These are phyloP conservation scores for Penicillium sp. DNA, from an alignment of 2,329 filamentous ascomycete genomes.

Conservation along the genomic window DNA sequence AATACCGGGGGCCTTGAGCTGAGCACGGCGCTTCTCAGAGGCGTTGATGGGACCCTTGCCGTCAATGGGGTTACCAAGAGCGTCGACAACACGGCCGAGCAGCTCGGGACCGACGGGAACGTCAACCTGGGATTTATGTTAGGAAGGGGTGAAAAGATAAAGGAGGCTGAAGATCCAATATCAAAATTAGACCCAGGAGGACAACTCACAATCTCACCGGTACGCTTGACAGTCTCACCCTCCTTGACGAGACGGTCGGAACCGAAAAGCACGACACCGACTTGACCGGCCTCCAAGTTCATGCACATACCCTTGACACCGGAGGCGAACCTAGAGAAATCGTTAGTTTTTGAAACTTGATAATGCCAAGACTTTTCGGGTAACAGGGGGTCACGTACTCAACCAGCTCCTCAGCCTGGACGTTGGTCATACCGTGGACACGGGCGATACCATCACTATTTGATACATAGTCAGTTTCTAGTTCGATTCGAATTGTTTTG, in stretches of 20 bases:
- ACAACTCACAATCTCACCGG: conserved; percentile 89
- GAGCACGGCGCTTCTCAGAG: conserved; percentile 89
- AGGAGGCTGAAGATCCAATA: neutral
- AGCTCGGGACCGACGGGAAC: conserved; percentile 90
- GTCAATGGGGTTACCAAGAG: conserved; percentile 98
- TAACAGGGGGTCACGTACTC: conserved; percentile 68
- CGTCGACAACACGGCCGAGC: conserved; percentile 97
- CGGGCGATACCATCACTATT: conserved; percentile 99
- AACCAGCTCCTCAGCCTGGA: conserved; percentile 99
- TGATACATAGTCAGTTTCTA: conserved; percentile 22
- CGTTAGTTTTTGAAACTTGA: conserved; percentile 25
- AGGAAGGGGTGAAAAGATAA: neutral
- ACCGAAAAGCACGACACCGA: conserved; percentile 99
- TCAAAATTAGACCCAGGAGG: neutral
- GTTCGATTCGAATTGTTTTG: conserved; percentile 7
- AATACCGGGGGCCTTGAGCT: conserved; percentile 99
- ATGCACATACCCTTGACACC: conserved; percentile 99
- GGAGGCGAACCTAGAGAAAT: conserved; percentile 79
- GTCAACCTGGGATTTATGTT: conserved; percentile 68
- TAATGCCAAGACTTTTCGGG: conserved; percentile 16
- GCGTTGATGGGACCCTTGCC: conserved; percentile 97
- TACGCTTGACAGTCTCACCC: conserved; percentile 99
- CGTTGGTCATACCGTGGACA: conserved; percentile 99
- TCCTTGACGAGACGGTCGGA: conserved; percentile 99
- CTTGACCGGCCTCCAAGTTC: conserved; percentile 99